phyloP scores from a whole-genome alignment of 2,329 filamentous ascomycete species.

The Cercospora sojina region DNA sequence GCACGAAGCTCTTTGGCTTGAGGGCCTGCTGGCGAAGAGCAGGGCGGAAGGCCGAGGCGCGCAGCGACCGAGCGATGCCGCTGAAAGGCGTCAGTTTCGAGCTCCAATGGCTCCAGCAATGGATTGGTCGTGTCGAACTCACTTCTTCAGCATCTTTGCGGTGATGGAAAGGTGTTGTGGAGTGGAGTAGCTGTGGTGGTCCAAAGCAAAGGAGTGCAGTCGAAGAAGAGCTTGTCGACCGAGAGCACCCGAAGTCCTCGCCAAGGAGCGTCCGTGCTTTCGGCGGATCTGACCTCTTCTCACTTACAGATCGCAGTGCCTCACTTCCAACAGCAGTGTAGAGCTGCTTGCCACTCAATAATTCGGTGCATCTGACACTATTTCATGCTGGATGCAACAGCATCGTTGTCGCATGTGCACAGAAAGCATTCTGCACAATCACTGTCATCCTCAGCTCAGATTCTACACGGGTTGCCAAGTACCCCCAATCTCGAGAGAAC shows the following conservation, averaged over 20 bases:
- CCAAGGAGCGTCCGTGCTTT: background rate
- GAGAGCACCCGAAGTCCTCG: constrained; percentile 10
- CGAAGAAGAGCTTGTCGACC: constrained; percentile 10
- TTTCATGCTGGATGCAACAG: background rate
- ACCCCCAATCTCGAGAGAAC: background rate
- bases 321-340: background rate
- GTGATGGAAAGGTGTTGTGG: constrained; percentile 32
- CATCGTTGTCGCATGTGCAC: background rate
- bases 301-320: background rate
- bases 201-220: constrained; percentile 11
- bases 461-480: background rate
- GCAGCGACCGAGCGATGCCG: constrained; percentile 65
- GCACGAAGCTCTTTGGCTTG: constrained; percentile 58
- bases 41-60: constrained; percentile 59
- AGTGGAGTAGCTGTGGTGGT: constrained; percentile 15
- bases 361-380: background rate
- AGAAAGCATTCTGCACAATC: background rate
- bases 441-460: background rate
- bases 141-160: constrained; percentile 83
- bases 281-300: background rate
- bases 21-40: constrained; percentile 58
- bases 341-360: background rate
- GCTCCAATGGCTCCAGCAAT: constrained; percentile 40
- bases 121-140: constrained; percentile 44
- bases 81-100: constrained; percentile 45